Percentiles rank a stretch among this genome's conserved stretches.
Conservation (phyloP, 2,329 filamentous ascomycete species). For the Sporothrix euskadiensis region DNA sequence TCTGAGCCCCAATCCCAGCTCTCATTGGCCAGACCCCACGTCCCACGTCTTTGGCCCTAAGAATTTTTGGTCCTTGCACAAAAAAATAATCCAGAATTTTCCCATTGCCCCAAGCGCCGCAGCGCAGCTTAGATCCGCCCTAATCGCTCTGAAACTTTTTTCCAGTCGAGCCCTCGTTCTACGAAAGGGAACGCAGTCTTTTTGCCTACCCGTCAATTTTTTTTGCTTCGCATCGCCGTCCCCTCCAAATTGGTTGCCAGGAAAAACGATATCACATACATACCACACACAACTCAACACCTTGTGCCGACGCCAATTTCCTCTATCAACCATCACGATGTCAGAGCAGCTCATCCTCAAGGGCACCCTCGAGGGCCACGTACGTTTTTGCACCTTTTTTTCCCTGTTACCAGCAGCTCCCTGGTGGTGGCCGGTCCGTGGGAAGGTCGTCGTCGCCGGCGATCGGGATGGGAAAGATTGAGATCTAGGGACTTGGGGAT, state of each 20-base stretch:
- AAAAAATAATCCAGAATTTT: constrained; percentile 30
- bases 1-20: not conserved
- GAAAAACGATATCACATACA: constrained; percentile 24
- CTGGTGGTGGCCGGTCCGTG: not conserved
- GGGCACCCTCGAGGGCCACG: constrained; percentile 97
- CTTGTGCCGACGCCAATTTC: constrained; percentile 34
- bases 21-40: constrained; percentile 39
- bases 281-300: constrained; percentile 17
- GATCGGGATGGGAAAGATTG: not conserved
- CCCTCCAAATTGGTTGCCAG: constrained; percentile 27
- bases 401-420: not conserved
- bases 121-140: constrained; percentile 26
- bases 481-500: not conserved
- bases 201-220: constrained; percentile 24
- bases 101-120: constrained; percentile 20
- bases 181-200: constrained; percentile 18
- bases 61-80: constrained; percentile 33
- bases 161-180: constrained; percentile 28
- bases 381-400: constrained; percentile 48
- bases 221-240: constrained; percentile 27
- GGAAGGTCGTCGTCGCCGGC: constrained; percentile 11
- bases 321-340: constrained; percentile 54
- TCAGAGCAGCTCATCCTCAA: constrained; percentile 94
- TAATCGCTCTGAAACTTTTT: constrained; percentile 32
- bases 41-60: constrained; percentile 34